Evolutionary conservation across 2,329 filamentous ascomycete genomes (phyloP).

Genomic region (Bipolaris bicolor): DNA sequence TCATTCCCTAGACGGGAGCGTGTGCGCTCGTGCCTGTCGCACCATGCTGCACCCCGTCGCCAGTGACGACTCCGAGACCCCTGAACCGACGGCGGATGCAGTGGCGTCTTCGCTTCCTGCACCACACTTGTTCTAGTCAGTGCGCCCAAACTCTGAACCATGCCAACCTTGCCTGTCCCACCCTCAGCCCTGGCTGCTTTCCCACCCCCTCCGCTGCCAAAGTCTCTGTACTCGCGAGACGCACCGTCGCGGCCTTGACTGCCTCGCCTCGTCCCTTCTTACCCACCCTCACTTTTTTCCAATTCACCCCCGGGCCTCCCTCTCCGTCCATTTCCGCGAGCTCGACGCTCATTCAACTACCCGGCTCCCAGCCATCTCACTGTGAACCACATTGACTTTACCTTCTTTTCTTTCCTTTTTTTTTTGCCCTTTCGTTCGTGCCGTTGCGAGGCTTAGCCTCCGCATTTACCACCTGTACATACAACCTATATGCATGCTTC

Average conservation of each 20-base stretch:
- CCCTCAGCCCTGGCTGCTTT: slow-evolving; percentile 32
- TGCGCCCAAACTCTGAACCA: slow-evolving; percentile 26
- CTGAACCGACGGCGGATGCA: slow-evolving; percentile 29
- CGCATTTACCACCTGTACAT: slow-evolving; percentile 18
- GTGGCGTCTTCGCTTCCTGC: slow-evolving; percentile 36
- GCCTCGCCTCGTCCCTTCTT: slow-evolving; percentile 24
- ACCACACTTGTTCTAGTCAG: slow-evolving; percentile 25
- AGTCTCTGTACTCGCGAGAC: slow-evolving; percentile 34
- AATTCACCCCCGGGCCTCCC: slow-evolving; percentile 16
- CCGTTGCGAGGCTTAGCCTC: slow-evolving; percentile 22
- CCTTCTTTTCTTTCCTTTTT: slow-evolving; percentile 27
- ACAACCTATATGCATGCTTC: slow-evolving; percentile 6
- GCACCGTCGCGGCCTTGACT: slow-evolving; percentile 19
- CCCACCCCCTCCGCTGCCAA: slow-evolving; percentile 6
- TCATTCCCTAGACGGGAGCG: slow-evolving; percentile 36
- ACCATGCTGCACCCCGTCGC: slow-evolving; percentile 36
- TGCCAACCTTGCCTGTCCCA: slow-evolving; percentile 33
- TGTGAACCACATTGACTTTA: not conserved
- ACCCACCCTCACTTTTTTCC: slow-evolving; percentile 24
- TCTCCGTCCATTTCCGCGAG: slow-evolving; percentile 22
- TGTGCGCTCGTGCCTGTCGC: slow-evolving; percentile 41
- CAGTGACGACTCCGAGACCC: slow-evolving; percentile 20
- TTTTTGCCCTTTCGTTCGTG: slow-evolving; percentile 25
- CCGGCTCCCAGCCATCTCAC: slow-evolving; percentile 16
- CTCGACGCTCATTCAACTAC: slow-evolving; percentile 38